A percentile compares a stretch with the other conserved stretches of the same genome.
Evolutionary conservation across 2,329 filamentous ascomycete species (phyloP).

Genomic region (Waltergamsia citrina): DNA sequence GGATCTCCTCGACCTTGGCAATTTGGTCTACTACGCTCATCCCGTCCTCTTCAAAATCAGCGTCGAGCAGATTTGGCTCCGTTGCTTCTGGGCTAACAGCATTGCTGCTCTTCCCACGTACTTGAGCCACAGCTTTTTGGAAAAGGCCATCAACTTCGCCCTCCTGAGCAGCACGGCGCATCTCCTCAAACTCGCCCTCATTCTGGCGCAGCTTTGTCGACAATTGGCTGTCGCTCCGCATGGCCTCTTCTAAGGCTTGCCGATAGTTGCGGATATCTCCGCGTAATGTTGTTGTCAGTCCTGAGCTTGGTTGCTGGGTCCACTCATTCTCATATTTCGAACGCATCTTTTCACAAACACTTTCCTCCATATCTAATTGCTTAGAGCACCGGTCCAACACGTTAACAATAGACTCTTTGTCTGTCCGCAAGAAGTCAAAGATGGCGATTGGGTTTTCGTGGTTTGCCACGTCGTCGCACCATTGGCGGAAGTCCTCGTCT

Average conservation of each 20-base stretch:
- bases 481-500: slow-evolving; percentile 84
- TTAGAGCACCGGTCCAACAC: slow-evolving; percentile 74
- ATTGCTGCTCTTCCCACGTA: slow-evolving; percentile 55
- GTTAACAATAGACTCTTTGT: slow-evolving; percentile 65
- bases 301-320: slow-evolving; percentile 92
- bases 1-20: slow-evolving; percentile 73
- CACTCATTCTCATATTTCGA: slow-evolving; percentile 94
- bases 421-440: slow-evolving; percentile 68
- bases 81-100: slow-evolving; percentile 48
- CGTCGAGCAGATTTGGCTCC: slow-evolving; percentile 79
- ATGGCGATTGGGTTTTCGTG: slow-evolving; percentile 71
- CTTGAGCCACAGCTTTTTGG: slow-evolving; percentile 75
- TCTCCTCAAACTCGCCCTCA: slow-evolving; percentile 85
- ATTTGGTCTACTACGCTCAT: slow-evolving; percentile 86
- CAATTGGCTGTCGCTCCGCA: slow-evolving; percentile 75
- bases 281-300: slow-evolving; percentile 78
- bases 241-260: slow-evolving; percentile 82
- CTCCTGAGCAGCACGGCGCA: slow-evolving; percentile 79
- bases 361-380: slow-evolving; percentile 93
- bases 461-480: slow-evolving; percentile 87
- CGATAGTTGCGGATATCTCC: slow-evolving; percentile 82
- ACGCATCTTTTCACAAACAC: slow-evolving; percentile 97
- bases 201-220: slow-evolving; percentile 78
- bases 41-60: slow-evolving; percentile 75
- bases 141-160: slow-evolving; percentile 85